Percentiles rank a stretch among this genome's conserved stretches.
These are phyloP conservation scores for Fusarium haematococcum DNA, from an alignment of 2,329 filamentous ascomycete species.

Conservation along the genomic window DNA sequence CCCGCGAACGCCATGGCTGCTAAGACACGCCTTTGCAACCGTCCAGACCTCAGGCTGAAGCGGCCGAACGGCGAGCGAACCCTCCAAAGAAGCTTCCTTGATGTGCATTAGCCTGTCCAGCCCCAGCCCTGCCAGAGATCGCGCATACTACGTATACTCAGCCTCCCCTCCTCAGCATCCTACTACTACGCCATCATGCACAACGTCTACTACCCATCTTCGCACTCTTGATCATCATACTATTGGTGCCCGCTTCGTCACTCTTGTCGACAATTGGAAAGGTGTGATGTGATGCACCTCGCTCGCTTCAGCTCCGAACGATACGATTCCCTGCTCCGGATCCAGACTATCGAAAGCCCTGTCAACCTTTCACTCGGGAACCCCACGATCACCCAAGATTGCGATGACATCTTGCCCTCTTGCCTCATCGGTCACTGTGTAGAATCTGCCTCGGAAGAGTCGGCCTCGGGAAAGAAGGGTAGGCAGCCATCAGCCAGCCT, in stretches of 20 bases:
- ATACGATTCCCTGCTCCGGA: neutral
- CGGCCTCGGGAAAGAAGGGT: slow-evolving; percentile 5
- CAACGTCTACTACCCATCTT: neutral
- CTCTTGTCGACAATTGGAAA: slow-evolving; percentile 2
- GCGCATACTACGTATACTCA: neutral
- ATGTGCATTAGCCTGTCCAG: slow-evolving; percentile 3
- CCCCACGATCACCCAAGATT: neutral
- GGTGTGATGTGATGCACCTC: neutral
- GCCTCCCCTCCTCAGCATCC: slow-evolving; percentile 12
- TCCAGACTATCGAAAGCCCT: slow-evolving; percentile 30
- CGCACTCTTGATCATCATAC: neutral
- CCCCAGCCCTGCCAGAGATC: slow-evolving; percentile 14
- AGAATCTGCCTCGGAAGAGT: slow-evolving; percentile 16
- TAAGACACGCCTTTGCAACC: neutral
- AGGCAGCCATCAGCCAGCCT: slow-evolving; percentile 19
- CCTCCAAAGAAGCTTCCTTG: slow-evolving; percentile 6
- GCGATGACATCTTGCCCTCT: slow-evolving; percentile 10
- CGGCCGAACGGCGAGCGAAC: neutral
- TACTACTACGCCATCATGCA: slow-evolving; percentile 6
- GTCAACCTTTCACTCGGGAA: neutral
- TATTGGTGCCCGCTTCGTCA: slow-evolving; percentile 42
- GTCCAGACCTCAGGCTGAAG: neutral
- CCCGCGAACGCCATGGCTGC: neutral
- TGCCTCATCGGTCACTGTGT: slow-evolving; percentile 18
- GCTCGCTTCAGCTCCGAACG: slow-evolving; percentile 1